Percentiles rank a stretch among this genome's conserved stretches.
Evolutionary conservation across 2,329 filamentous ascomycete genomes (phyloP).

Genomic region (Ambrosiella beaveri): DNA sequence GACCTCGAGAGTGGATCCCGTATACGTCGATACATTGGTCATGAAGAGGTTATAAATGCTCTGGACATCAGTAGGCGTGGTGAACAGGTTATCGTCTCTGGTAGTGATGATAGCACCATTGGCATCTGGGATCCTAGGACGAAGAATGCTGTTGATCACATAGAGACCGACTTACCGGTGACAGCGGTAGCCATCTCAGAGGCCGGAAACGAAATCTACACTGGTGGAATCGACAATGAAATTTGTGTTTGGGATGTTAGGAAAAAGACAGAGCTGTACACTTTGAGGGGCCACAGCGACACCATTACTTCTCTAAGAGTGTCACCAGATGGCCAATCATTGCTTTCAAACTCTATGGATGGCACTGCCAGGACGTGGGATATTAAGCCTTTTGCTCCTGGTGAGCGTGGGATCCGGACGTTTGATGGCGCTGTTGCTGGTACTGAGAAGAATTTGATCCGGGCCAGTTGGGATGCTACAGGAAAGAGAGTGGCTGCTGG

Average conservation of each 20-base stretch:
- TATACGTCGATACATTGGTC: constrained; percentile 80
- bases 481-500: constrained; percentile 80
- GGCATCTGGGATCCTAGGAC: constrained; percentile 91
- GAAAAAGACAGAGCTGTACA: constrained; percentile 77
- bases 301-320: constrained; percentile 79
- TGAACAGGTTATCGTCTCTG: constrained; percentile 78
- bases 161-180: constrained; percentile 81
- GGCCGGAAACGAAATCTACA: constrained; percentile 88
- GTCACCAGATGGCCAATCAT: constrained; percentile 81
- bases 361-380: constrained; percentile 92
- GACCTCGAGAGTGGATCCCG: constrained; percentile 81
- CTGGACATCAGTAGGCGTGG: constrained; percentile 78
- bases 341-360: constrained; percentile 87
- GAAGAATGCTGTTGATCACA: constrained; percentile 73
- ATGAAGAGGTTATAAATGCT: constrained; percentile 90
- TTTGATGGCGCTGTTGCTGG: constrained; percentile 84
- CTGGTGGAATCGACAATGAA: constrained; percentile 89
- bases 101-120: constrained; percentile 83
- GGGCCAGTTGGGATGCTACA: constrained; percentile 74
- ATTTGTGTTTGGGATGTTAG: constrained; percentile 95
- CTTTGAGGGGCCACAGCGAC: constrained; percentile 76
- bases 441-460: constrained; percentile 78
- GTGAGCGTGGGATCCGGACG: constrained; percentile 66
- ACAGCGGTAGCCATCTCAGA: constrained; percentile 84
- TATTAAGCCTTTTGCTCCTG: constrained; percentile 81